A percentile compares a stretch with the other conserved stretches of the same genome.
Evolutionary conservation across 306 rosid genomes (phyloP).

Genomic region (Fragaria iinumae): DNA sequence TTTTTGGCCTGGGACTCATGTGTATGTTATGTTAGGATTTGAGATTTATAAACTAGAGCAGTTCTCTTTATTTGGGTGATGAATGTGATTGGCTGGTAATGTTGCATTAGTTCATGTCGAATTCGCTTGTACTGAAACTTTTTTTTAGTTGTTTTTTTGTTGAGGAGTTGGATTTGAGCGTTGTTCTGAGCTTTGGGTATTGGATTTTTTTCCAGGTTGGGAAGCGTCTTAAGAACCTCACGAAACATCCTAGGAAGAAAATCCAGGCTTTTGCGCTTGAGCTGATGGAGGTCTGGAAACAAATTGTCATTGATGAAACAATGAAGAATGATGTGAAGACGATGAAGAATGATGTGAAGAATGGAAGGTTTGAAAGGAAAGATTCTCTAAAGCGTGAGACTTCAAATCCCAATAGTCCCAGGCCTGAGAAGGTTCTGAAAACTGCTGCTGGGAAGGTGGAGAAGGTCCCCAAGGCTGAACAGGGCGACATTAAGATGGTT

Average conservation of each 20-base stretch:
- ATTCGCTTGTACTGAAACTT: background rate
- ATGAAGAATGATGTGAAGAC: conserved; percentile 58
- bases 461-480: conserved; percentile 44
- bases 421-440: conserved; percentile 66
- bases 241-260: conserved; percentile 78
- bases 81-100: background rate
- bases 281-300: conserved; percentile 88
- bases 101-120: background rate
- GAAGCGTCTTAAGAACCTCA: conserved; percentile 73
- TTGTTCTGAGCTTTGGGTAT: conserved; percentile 14
- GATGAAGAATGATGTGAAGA: conserved; percentile 58
- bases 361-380: conserved; percentile 46
- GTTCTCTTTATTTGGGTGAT: background rate
- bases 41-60: background rate
- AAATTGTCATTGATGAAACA: conserved; percentile 61
- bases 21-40: background rate
- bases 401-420: conserved; percentile 52
- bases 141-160: background rate
- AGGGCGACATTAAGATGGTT: conserved; percentile 54
- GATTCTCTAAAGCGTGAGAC: conserved; percentile 42
- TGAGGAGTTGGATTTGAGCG: background rate
- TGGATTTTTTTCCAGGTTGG: conserved; percentile 63
- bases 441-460: conserved; percentile 58
- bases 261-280: conserved; percentile 62
- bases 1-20: too few species aligned